phyloP scores from a whole-genome alignment of 441 rosid genomes.

The Mallotus japonicus region DNA sequence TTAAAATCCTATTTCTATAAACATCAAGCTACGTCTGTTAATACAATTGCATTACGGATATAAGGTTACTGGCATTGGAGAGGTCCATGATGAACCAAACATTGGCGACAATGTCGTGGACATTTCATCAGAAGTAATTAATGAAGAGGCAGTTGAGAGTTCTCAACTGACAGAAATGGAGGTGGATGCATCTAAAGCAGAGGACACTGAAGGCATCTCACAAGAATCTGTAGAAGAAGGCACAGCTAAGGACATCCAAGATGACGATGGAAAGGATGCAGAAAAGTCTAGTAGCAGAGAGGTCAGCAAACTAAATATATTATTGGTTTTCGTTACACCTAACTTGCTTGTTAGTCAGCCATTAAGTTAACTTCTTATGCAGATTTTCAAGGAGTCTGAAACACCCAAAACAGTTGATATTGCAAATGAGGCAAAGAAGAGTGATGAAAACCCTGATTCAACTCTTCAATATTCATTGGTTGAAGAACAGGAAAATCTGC shows the following conservation, averaged over 20 bases:
- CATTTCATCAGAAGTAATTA: constrained; percentile 16
- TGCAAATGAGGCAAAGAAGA: constrained; percentile 1
- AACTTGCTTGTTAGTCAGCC: constrained; percentile 12
- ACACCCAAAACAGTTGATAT: not conserved
- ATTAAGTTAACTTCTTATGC: constrained; percentile 1
- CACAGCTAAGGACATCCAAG: constrained; percentile 16
- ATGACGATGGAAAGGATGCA: constrained; percentile 2
- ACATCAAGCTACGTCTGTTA: not conserved
- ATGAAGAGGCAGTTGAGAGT: constrained; percentile 7
- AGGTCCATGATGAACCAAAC: constrained; percentile 12
- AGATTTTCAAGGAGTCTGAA: constrained; percentile 8
- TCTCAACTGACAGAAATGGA: constrained; percentile 14
- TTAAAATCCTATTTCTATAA: not conserved
- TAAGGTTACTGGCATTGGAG: constrained; percentile 7
- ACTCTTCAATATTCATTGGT: constrained; percentile 4
- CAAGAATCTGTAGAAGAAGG: constrained; percentile 22
- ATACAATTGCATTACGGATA: constrained; percentile 18
- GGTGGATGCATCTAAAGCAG: constrained; percentile 21
- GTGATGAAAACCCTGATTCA: constrained; percentile 8
- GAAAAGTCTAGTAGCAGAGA: constrained; percentile 15
- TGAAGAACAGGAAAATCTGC: constrained; percentile 14
- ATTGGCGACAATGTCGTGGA: not conserved
- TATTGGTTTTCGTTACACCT: not conserved
- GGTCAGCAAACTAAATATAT: constrained; percentile 22
- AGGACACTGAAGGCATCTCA: constrained; percentile 17